Base-by-base conservation (phyloP, 768 basidiomycete species). In the Tremella mesenterica region DNA sequence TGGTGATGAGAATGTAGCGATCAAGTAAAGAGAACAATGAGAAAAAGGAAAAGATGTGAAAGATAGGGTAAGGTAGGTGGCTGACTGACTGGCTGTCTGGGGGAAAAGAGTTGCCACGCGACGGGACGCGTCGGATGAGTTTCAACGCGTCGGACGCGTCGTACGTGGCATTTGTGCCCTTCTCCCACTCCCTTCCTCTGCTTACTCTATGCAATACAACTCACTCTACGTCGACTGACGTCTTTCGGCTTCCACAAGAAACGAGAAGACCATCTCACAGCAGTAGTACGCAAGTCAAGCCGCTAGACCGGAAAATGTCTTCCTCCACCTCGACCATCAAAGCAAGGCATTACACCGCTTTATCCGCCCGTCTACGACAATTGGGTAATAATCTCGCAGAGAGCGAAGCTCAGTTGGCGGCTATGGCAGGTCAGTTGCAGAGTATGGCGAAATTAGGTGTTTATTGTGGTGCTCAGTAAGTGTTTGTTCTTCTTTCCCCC, bases 361-460 rank as follows among this genome's bases (percentile, higher is more conserved):
- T 91, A 2, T 79, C 86, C 3, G 77, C 79, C 44, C 83, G 81
- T 44, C 71, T 91, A 2, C 80, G 80, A 26, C 76, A 83, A 45
- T 82, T 89, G 72, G 81, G 83, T 46, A 74, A 80, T 18, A 82
- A 83, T 0, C 78, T 89, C 45, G 77, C 78, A 23, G 83, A 82
- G 60, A 86, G 87, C 0, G 84, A 86, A 31, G 83, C 83, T 60
- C 77, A 88, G 21, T 84, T 86, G 72, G 86, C 84, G 66, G 80
- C 82, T 50, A 77, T 90, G 60, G 82, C 86, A 57, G 77, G 80
- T 41, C 85, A 87, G 74, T 73, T 90, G 49, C 80, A 84, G 52
- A 82, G 85, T 14, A 88, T 89, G 86, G 75, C 81, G 50, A 81
- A 81, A 27, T 82, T 91, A 57, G 84, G 86, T 13, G 85, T 84